A percentile compares a stretch with the other conserved stretches of the same genome.
Conservation (phyloP, 768 basidiomycete species). For the Austroboletus festivus region DNA sequence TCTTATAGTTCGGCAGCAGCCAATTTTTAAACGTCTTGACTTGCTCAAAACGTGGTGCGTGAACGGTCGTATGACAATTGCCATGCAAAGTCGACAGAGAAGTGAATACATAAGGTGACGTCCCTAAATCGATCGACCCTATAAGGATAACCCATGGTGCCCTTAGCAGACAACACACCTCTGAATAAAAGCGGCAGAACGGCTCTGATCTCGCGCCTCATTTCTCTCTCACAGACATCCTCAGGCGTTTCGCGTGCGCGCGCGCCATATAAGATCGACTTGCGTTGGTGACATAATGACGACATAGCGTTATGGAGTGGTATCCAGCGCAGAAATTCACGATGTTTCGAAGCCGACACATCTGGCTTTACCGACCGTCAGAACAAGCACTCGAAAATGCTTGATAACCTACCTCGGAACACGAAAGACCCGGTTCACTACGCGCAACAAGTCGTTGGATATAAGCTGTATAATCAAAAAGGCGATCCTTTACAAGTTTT, state of each 20-base stretch:
- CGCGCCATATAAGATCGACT: conserved; percentile 64
- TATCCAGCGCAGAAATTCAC: conserved; percentile 67
- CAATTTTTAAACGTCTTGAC: conserved; percentile 66
- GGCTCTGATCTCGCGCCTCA: conserved; percentile 64
- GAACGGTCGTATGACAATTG: conserved; percentile 45
- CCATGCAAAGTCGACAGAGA: conserved; percentile 40
- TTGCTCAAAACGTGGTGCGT: conserved; percentile 71
- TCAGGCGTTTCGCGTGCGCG: conserved; percentile 69
- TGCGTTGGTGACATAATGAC: conserved; percentile 66
- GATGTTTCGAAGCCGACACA: conserved; percentile 53
- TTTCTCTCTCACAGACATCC: conserved; percentile 64
- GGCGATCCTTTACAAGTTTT: conserved; percentile 61
- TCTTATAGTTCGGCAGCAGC: conserved; percentile 69
- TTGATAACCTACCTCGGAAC: conserved; percentile 42
- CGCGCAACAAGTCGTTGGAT: conserved; percentile 80
- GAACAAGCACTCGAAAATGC: background rate
- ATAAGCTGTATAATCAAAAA: conserved; percentile 75
- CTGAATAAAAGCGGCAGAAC: conserved; percentile 68
- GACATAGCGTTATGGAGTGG: conserved; percentile 59
- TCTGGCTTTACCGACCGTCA: conserved; percentile 5
- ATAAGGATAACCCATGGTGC: background rate
- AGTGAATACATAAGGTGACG: conserved; percentile 19
- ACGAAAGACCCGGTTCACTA: conserved; percentile 61
- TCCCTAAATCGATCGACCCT: conserved; percentile 32
- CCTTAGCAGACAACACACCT: conserved; percentile 35